These are phyloP conservation scores for Phyllosticta capitalensis DNA, from an alignment of 2,329 filamentous ascomycete genomes.

Conservation along the genomic window DNA sequence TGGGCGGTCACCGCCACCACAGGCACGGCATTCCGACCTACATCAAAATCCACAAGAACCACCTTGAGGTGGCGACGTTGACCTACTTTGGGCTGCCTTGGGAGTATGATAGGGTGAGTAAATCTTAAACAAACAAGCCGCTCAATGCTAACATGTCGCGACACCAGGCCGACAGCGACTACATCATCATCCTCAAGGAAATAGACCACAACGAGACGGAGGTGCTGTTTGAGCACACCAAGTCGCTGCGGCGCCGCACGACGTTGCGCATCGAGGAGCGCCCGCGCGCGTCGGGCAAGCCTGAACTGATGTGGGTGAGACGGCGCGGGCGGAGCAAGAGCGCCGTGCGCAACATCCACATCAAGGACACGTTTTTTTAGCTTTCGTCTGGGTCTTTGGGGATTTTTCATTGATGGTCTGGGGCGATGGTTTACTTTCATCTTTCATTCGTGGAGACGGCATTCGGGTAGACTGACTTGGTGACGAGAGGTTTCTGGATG, in stretches of 20 bases:
- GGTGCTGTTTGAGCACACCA: constrained; percentile 42
- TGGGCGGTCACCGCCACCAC: constrained; percentile 16
- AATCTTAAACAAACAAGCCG: too few species aligned
- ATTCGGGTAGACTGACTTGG: not conserved
- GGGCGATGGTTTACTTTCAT: not conserved
- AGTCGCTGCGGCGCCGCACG: constrained; percentile 30
- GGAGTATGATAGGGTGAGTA: constrained; percentile 38
- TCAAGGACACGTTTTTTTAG: not conserved
- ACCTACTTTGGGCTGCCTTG: constrained; percentile 40
- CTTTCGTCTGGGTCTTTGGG: too few species aligned
- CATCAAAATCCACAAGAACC: constrained; percentile 38
- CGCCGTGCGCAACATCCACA: not conserved
- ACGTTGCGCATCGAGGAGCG: constrained; percentile 35
- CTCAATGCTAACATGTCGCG: not conserved
- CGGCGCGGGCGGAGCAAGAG: constrained; percentile 12
- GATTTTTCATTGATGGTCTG: not conserved
- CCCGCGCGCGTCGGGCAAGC: constrained; percentile 25
- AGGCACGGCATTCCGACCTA: constrained; percentile 32
- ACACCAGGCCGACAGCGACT: constrained; percentile 34
- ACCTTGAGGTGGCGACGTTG: constrained; percentile 38
- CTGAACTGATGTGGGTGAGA: constrained; percentile 38
- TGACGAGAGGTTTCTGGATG: not conserved
- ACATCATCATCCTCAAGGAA: constrained; percentile 41
- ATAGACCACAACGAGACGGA: constrained; percentile 40
- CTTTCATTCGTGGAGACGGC: not conserved